Conservation (phyloP, 345 rosid genomes). For the Boechera divaricarpa region DNA sequence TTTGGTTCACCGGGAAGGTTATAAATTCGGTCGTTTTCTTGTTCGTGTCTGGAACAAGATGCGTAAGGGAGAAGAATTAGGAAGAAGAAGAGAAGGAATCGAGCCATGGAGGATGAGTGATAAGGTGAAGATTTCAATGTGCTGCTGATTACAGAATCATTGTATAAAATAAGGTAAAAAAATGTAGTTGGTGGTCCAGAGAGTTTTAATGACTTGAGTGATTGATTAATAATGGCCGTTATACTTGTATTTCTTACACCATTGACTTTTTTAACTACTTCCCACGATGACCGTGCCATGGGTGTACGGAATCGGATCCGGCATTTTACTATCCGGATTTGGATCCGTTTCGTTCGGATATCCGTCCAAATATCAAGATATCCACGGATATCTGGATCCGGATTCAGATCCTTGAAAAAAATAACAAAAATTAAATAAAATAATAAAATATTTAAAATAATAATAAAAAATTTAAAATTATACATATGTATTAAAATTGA, state of each 20-base stretch:
- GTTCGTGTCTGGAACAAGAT: conserved; percentile 50
- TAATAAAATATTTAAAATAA: too few species aligned
- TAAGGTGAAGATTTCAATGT: conserved; percentile 18
- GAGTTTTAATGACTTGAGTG: not conserved
- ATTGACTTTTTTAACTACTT: not conserved
- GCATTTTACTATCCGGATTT: too few species aligned
- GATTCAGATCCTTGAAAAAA: too few species aligned
- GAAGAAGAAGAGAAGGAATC: conserved; percentile 37
- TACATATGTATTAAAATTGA: too few species aligned
- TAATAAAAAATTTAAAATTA: too few species aligned
- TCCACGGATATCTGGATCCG: too few species aligned
- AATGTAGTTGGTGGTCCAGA: not conserved
- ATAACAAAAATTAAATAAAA: too few species aligned
- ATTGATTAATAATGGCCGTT: not conserved
- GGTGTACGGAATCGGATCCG: too few species aligned
- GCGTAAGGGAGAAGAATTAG: conserved; percentile 38
- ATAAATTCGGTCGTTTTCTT: conserved; percentile 62
- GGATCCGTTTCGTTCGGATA: too few species aligned
- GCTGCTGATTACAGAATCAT: conserved; percentile 8
- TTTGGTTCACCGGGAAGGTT: conserved; percentile 79
- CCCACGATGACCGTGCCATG: not conserved
- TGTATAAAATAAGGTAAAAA: not conserved
- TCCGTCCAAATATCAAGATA: too few species aligned
- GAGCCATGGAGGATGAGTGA: conserved; percentile 31
- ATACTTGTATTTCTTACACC: not conserved